Evolutionary conservation across 192 early-diverging fungal genomes (phyloP).

Genomic region (Pilaira anomala): DNA sequence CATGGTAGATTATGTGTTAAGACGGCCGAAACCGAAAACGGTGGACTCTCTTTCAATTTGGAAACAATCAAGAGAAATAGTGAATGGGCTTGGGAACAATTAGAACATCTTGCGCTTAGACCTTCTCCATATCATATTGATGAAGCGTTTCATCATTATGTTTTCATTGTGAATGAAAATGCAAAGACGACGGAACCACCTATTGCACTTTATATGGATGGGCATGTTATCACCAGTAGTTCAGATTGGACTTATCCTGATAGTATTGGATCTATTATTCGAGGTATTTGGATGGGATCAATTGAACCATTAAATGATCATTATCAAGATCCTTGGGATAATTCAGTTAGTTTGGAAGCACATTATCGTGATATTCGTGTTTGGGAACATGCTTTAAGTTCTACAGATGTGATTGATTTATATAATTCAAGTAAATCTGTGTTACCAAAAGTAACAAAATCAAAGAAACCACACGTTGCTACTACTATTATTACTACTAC

Average conservation of each 20-base stretch:
- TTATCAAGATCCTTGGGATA: constrained; percentile 37
- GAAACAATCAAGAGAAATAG: neutral
- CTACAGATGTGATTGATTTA: neutral
- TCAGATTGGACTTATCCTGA: constrained; percentile 17
- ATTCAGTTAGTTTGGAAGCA: constrained; percentile 21
- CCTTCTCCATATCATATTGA: constrained; percentile 1
- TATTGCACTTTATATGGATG: constrained; percentile 33
- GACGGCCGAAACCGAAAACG: neutral
- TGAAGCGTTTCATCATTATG: constrained; percentile 28
- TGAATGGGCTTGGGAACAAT: neutral
- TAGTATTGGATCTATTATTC: constrained; percentile 9
- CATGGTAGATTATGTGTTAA: constrained; percentile 20
- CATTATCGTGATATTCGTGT: constrained; percentile 23
- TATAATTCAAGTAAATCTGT: neutral
- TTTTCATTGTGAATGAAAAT: constrained; percentile 2
- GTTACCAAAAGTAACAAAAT: neutral
- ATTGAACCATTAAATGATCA: constrained; percentile 29
- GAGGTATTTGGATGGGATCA: constrained; percentile 35
- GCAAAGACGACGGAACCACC: neutral
- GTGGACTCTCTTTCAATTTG: neutral
- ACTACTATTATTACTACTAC: too few relatives aligned
- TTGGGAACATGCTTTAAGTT: constrained; percentile 21
- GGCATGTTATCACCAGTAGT: constrained; percentile 24
- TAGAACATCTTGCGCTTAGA: neutral
- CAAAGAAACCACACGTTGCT: too few relatives aligned